Percentiles rank a stretch among this genome's conserved stretches.
These are phyloP conservation scores for Lophium mytilinum DNA, from an alignment of 495 filamentous ascomycete species.

Conservation along the genomic window DNA sequence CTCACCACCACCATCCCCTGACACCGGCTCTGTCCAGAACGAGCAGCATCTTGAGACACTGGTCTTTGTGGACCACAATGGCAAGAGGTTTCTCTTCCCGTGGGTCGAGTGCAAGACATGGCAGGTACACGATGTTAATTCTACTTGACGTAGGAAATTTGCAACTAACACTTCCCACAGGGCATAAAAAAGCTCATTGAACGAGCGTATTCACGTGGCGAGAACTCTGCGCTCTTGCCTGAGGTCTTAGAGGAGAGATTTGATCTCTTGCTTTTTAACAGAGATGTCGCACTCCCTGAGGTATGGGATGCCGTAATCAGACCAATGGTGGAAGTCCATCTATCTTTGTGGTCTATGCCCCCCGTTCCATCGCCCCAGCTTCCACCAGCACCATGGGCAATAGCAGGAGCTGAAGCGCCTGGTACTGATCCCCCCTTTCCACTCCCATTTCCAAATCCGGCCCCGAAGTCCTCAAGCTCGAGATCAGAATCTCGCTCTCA, in stretches of 20 bases:
- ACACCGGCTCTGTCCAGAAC: too few species aligned
- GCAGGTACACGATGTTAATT: background rate
- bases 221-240: background rate
- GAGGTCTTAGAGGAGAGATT: conserved; percentile 3
- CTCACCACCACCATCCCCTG: too few species aligned
- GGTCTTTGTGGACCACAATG: conserved; percentile 8
- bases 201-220: conserved; percentile 1
- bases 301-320: conserved; percentile 7
- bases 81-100: conserved; percentile 12
- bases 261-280: conserved; percentile 3
- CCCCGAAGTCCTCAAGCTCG: too few species aligned
- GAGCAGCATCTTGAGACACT: too few species aligned
- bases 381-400: too few species aligned
- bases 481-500: too few species aligned
- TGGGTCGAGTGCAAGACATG: conserved; percentile 3
- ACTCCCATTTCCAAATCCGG: too few species aligned
- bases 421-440: too few species aligned
- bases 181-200: conserved; percentile 3
- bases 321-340: background rate
- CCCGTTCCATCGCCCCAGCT: background rate
- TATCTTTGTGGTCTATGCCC: background rate
- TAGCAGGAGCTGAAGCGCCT: too few species aligned
- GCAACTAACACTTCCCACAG: background rate
- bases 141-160: too few species aligned
- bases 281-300: conserved; percentile 2